Conservation (phyloP, 164 flowering plant species). For the Dillenia suffruticosa region DNA sequence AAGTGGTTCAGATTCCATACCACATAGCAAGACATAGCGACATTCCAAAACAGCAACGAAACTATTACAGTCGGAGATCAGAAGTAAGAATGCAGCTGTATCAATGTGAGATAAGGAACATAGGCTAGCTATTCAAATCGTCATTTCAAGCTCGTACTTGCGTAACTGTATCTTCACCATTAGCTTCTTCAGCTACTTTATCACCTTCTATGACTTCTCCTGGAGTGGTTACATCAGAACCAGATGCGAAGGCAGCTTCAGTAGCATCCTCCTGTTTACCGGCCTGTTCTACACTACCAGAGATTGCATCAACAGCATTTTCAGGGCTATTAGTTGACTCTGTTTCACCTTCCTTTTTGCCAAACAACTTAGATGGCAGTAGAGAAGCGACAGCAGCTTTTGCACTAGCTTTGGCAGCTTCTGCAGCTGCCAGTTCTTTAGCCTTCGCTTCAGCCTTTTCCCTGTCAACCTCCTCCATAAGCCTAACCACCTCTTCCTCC, state of each 20-base stretch:
- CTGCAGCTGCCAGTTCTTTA: constrained; percentile 52
- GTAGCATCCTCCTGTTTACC: constrained; percentile 9
- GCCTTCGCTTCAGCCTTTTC: constrained; percentile 62
- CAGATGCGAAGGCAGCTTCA: constrained; percentile 3
- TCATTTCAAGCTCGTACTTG: too few species aligned
- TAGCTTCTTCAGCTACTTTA: constrained; percentile 7
- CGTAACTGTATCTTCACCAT: neutral
- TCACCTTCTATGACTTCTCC: constrained; percentile 6
- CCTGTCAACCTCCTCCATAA: constrained; percentile 70
- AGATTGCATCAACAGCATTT: constrained; percentile 12
- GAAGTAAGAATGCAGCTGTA: too few species aligned
- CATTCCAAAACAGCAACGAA: too few species aligned
- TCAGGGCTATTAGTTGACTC: constrained; percentile 10
- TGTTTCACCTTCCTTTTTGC: neutral
- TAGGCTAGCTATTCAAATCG: too few species aligned
- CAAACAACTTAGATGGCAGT: neutral
- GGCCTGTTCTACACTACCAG: constrained; percentile 4
- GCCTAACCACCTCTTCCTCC: constrained; percentile 66
- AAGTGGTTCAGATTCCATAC: too few species aligned
- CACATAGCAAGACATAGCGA: too few species aligned
- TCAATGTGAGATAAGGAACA: too few species aligned
- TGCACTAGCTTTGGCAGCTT: constrained; percentile 45
- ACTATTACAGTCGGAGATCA: too few species aligned
- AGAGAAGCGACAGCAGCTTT: constrained; percentile 51
- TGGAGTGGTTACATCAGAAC: constrained; percentile 3